Evolutionary conservation across 805 yeast genomes (phyloP).

Genomic region (Candida vaughaniae): DNA sequence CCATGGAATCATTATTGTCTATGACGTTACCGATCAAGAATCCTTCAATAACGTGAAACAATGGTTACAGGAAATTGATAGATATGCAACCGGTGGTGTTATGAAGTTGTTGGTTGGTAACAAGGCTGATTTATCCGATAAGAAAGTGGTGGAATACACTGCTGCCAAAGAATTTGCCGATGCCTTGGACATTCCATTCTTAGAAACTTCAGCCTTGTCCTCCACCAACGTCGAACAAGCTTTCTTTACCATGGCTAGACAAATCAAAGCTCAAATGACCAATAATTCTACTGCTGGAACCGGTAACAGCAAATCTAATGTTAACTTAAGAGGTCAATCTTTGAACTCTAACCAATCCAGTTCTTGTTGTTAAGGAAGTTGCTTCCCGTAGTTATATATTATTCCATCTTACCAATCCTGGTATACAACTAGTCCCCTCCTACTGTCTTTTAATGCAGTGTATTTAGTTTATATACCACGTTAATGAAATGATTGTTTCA

Average conservation of each 20-base stretch:
- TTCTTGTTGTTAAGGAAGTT: slow-evolving; percentile 34
- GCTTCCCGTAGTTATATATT: slow-evolving; percentile 15
- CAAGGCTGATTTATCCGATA: slow-evolving; percentile 90
- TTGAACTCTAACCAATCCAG: slow-evolving; percentile 40
- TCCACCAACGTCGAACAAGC: slow-evolving; percentile 98
- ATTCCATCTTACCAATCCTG: no score
- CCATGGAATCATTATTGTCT: slow-evolving; percentile 96
- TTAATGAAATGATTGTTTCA: no score
- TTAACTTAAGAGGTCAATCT: slow-evolving; percentile 70
- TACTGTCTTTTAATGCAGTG: no score
- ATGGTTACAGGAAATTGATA: slow-evolving; percentile 98
- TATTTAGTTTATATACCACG: no score
- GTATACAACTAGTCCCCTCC: no score
- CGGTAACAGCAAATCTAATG: slow-evolving; percentile 59
- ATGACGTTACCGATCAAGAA: slow-evolving; percentile 97
- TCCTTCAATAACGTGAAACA: slow-evolving; percentile 94
- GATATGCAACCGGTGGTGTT: slow-evolving; percentile 97
- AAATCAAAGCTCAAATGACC: slow-evolving; percentile 94
- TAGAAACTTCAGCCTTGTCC: slow-evolving; percentile 94
- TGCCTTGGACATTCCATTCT: slow-evolving; percentile 86
- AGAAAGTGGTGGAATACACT: slow-evolving; percentile 92
- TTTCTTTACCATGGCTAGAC: slow-evolving; percentile 97
- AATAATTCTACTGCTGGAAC: slow-evolving; percentile 34
- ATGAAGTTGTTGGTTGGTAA: slow-evolving; percentile 95
- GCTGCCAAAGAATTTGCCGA: slow-evolving; percentile 98